Conservation (phyloP, 192 early-diverging fungal species). For the Podila epigama region DNA sequence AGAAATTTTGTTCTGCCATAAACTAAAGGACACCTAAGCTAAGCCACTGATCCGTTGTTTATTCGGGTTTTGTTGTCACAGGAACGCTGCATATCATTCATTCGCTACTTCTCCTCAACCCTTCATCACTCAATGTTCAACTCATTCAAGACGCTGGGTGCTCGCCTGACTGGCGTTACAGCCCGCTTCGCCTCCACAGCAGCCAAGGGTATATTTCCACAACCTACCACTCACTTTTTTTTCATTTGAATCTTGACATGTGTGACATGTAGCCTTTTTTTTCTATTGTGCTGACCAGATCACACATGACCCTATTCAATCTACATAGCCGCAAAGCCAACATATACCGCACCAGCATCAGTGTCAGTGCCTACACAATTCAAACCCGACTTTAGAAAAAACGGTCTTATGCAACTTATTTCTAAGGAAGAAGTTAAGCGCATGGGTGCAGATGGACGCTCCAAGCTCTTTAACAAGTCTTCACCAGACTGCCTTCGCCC, state of each 20-base stretch:
- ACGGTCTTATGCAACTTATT: slow-evolving; percentile 74
- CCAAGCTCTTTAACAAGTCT: slow-evolving; percentile 67
- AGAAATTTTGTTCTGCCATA: too few species aligned
- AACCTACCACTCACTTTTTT: not conserved
- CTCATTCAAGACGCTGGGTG: slow-evolving; percentile 39
- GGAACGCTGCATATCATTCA: too few species aligned
- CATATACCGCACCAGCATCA: slow-evolving; percentile 49
- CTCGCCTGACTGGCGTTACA: slow-evolving; percentile 28
- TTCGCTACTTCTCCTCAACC: slow-evolving; percentile 1
- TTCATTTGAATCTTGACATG: not conserved
- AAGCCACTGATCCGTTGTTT: slow-evolving; percentile 1
- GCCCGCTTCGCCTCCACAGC: slow-evolving; percentile 46
- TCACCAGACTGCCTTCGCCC: slow-evolving; percentile 62
- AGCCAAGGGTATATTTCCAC: slow-evolving; percentile 18
- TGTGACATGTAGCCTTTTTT: not conserved
- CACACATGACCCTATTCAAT: not conserved
- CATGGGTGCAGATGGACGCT: slow-evolving; percentile 62
- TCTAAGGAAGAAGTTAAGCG: slow-evolving; percentile 67
- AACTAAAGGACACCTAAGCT: too few species aligned
- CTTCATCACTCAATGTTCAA: not conserved
- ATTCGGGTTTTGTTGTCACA: too few species aligned
- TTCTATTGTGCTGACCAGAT: too few species aligned
- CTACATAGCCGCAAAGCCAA: slow-evolving; percentile 33
- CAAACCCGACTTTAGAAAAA: slow-evolving; percentile 54
- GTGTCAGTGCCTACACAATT: slow-evolving; percentile 51